Conservation (phyloP, 805 yeast genomes). For the Sungouiozyma intestinalis region DNA sequence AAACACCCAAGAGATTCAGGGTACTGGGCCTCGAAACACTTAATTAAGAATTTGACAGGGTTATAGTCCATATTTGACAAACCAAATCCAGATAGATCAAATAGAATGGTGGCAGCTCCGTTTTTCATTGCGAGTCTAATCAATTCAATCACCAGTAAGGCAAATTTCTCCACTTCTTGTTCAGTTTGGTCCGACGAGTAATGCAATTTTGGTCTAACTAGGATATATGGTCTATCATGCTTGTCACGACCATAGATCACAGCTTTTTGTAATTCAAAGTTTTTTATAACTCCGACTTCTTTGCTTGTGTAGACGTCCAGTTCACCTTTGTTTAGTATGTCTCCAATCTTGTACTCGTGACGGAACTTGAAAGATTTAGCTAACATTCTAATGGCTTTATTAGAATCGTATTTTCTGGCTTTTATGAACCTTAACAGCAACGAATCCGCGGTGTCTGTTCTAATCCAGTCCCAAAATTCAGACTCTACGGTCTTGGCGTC, state of each 20-base stretch:
- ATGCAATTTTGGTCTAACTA: constrained; percentile 73
- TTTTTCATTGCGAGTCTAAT: constrained; percentile 66
- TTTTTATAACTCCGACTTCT: constrained; percentile 34
- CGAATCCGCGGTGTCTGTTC: constrained; percentile 78
- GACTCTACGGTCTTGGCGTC: constrained; percentile 41
- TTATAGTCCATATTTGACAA: constrained; percentile 88
- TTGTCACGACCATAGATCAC: constrained; percentile 65
- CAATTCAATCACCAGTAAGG: constrained; percentile 68
- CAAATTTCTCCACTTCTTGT: constrained; percentile 64
- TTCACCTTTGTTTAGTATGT: constrained; percentile 64
- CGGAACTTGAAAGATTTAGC: constrained; percentile 74
- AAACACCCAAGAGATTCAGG: constrained; percentile 86
- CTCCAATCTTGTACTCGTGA: constrained; percentile 49
- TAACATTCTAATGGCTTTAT: constrained; percentile 59
- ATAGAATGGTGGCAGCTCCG: constrained; percentile 74
- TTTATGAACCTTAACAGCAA: constrained; percentile 63
- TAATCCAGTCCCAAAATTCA: constrained; percentile 48
- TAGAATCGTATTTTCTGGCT: constrained; percentile 79
- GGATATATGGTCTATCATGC: constrained; percentile 66
- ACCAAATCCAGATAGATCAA: constrained; percentile 79
- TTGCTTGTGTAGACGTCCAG: constrained; percentile 39
- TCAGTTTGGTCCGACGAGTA: constrained; percentile 55
- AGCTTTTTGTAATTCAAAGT: constrained; percentile 53
- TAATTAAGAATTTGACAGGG: constrained; percentile 81
- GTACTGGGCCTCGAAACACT: constrained; percentile 89